Evolutionary conservation across 164 flowering plant genomes (phyloP).

Genomic region (Euptelea pleiosperma): DNA sequence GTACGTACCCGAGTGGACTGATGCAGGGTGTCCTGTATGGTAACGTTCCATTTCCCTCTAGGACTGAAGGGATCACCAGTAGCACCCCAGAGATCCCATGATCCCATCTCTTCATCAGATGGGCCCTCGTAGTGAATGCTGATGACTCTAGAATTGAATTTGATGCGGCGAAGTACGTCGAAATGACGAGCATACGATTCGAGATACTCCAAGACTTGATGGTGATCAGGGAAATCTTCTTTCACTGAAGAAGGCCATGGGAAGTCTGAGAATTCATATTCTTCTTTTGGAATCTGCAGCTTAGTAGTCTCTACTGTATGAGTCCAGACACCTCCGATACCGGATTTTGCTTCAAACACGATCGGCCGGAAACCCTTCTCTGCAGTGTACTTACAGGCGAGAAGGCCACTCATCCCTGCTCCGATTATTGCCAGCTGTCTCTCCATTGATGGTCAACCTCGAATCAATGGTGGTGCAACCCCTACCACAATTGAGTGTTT

Average conservation of each 20-base stretch:
- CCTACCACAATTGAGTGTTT: too few relatives aligned
- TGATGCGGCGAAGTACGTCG: slow-evolving; percentile 23
- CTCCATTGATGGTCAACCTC: too few relatives aligned
- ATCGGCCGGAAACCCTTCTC: slow-evolving; percentile 43
- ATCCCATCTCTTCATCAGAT: slow-evolving; percentile 20
- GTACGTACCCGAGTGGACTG: slow-evolving; percentile 25
- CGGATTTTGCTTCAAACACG: slow-evolving; percentile 24
- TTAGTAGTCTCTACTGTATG: too few relatives aligned
- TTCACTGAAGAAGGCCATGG: slow-evolving; percentile 48
- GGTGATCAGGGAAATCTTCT: slow-evolving; percentile 30
- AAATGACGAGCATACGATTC: slow-evolving; percentile 34
- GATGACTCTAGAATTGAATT: slow-evolving; percentile 28
- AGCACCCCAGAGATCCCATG: slow-evolving; percentile 38
- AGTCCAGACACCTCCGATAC: slow-evolving; percentile 30
- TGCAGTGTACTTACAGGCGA: slow-evolving; percentile 50
- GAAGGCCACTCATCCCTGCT: slow-evolving; percentile 62
- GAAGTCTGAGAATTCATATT: slow-evolving; percentile 54
- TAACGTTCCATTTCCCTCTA: too few relatives aligned
- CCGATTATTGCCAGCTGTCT: slow-evolving; percentile 51
- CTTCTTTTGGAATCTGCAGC: slow-evolving; percentile 42
- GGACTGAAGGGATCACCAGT: slow-evolving; percentile 36
- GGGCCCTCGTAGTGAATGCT: slow-evolving; percentile 27
- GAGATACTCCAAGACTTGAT: slow-evolving; percentile 42
- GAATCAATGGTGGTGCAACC: too few relatives aligned
- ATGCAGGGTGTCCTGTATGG: slow-evolving; percentile 20